phyloP scores from a whole-genome alignment of 192 early-diverging fungal genomes.

The Coemansia erecta region DNA sequence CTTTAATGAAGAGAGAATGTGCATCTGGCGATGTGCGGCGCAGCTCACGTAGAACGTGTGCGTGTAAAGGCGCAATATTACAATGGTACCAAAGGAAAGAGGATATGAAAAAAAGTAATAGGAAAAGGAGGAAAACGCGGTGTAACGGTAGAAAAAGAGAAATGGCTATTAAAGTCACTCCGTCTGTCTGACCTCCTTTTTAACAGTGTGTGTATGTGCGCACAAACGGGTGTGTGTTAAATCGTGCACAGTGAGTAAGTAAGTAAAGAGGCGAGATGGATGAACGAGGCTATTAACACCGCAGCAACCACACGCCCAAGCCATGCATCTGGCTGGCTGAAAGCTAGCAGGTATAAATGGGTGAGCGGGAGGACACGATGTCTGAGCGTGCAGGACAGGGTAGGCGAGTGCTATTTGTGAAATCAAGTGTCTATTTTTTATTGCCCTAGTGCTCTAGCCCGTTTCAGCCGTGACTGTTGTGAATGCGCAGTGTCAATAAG shows the following conservation, averaged over 20 bases:
- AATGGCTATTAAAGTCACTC: neutral
- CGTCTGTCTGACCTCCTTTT: neutral
- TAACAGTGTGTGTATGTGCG: neutral
- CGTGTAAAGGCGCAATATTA: neutral
- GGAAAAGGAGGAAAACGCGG: no score
- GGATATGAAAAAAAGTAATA: neutral
- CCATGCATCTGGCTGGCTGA: conserved; percentile 5
- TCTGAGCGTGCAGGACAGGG: conserved; percentile 1
- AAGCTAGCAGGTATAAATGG: neutral
- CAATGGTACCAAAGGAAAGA: neutral
- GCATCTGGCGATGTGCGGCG: conserved; percentile 4
- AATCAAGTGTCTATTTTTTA: no score
- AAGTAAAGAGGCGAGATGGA: neutral
- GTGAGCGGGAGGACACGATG: neutral
- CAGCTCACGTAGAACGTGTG: neutral
- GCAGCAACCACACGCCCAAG: conserved; percentile 5
- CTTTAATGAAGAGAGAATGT: conserved; percentile 12
- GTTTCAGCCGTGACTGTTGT: no score
- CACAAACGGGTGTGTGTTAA: conserved; percentile 6
- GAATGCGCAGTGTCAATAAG: no score
- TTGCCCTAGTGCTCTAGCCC: no score
- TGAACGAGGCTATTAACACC: neutral
- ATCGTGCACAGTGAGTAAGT: neutral
- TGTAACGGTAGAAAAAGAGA: neutral
- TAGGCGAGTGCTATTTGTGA: no score